phyloP scores from a whole-genome alignment of 1,284 basidiomycete species.

The Boletellus deceptivus region DNA sequence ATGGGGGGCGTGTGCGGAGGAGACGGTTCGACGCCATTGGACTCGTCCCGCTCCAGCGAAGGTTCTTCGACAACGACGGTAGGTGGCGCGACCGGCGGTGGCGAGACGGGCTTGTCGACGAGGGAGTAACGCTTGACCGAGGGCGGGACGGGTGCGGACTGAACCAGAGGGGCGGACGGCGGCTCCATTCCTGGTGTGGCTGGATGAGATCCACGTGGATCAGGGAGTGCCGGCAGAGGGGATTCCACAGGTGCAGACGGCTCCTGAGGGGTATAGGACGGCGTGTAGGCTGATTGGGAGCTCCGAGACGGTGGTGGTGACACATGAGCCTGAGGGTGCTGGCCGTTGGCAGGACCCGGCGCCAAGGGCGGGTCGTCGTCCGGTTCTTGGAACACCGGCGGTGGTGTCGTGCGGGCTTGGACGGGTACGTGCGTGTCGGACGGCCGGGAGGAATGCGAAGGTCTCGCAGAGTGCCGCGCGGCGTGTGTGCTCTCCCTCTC shows the following conservation, averaged over 20 bases:
- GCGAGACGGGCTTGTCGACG: constrained; percentile 57
- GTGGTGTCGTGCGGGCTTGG: constrained; percentile 23
- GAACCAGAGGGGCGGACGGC: constrained; percentile 33
- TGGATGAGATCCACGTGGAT: constrained; percentile 15
- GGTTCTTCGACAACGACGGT: constrained; percentile 58
- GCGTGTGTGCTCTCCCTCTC: constrained; percentile 13
- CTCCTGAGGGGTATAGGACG: constrained; percentile 5
- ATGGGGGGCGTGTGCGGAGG: constrained; percentile 44
- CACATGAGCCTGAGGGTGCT: constrained; percentile 3
- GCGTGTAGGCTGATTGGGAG: constrained; percentile 10
- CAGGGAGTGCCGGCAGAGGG: not conserved
- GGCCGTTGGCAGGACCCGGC: constrained; percentile 12
- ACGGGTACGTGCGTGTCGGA: constrained; percentile 14
- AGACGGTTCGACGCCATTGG: constrained; percentile 30
- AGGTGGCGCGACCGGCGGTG: constrained; percentile 36
- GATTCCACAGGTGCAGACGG: constrained; percentile 17
- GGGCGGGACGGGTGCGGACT: constrained; percentile 45
- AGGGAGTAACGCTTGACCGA: constrained; percentile 75
- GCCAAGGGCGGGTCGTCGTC: constrained; percentile 29
- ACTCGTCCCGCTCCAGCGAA: constrained; percentile 33
- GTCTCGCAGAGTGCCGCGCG: constrained; percentile 17
- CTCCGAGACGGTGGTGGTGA: constrained; percentile 17
- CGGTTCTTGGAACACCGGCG: constrained; percentile 31
- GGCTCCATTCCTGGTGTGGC: constrained; percentile 24
- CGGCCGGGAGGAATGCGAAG: constrained; percentile 17